Conservation (phyloP, 495 filamentous ascomycete species). For the Tuber magnatum region DNA sequence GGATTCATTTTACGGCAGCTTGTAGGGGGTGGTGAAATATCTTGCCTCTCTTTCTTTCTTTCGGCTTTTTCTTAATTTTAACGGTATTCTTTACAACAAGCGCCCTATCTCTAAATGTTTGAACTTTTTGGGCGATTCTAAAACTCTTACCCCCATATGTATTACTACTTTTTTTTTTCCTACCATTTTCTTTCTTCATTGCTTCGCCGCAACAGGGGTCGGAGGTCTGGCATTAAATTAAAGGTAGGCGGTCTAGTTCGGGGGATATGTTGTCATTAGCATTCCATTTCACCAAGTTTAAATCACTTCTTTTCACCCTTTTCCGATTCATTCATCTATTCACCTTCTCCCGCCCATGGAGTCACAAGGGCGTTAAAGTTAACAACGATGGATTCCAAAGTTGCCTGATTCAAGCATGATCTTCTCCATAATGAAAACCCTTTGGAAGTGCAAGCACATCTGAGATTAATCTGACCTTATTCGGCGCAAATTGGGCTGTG, state of each 20-base stretch:
- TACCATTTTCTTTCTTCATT: background rate
- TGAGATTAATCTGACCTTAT: background rate
- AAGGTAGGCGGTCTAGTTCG: background rate
- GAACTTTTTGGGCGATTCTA: background rate
- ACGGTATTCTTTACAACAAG: background rate
- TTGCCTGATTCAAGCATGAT: background rate
- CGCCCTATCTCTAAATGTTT: background rate
- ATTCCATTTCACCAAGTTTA: background rate
- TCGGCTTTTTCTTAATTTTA: background rate
- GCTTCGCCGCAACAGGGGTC: background rate
- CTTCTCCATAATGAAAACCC: background rate
- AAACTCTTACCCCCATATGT: constrained; percentile 1
- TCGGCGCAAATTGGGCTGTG: background rate
- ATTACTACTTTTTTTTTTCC: background rate
- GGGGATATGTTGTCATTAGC: background rate
- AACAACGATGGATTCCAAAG: background rate
- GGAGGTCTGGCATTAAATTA: background rate
- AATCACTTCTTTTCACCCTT: background rate
- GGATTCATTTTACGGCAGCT: constrained; percentile 38
- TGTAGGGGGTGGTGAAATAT: constrained; percentile 17
- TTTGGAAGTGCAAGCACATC: background rate
- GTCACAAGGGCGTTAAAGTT: background rate
- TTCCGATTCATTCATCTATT: background rate
- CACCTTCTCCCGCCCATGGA: background rate
- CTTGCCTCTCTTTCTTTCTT: background rate